Evolutionary conservation across 2,329 filamentous ascomycete genomes (phyloP), one percentile per base, ranked within the genome.

Genomic region (Colletotrichum cereale): DNA sequence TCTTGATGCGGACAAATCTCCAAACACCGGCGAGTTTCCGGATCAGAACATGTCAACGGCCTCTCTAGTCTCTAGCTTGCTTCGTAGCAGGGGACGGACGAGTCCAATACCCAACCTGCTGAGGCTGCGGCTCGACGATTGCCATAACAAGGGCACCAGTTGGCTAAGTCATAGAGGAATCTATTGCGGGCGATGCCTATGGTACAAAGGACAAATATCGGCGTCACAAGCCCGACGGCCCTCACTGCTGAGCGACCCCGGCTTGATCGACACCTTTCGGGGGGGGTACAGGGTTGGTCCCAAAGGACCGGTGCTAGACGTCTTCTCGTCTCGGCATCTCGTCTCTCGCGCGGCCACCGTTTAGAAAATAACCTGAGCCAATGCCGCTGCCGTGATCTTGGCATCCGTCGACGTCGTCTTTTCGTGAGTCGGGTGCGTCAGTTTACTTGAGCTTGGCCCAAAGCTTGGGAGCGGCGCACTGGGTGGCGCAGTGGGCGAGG

Each of bases 391-490:
- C 11, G 18, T 47, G 18, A 10, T 62, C 47, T 38, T 21, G 36
- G 18, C 18, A 26, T 40, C 29, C 34, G 29, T 36, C 52, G 42
- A 68, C 53, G 65, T 36, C 65, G 65, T 62, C 47, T 52, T 4
- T 42, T 48, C 26, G 56, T 47, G 52, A 57, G 26, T 40, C 48
- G 29, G 31, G 40, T 36, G 16, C n/a, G 3, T 52, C 52, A 24
- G 72, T 86, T 89, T 97, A 98, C 90, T 96, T 97, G 83, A 98
- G 93, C 84, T 91, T 87, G 76, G 91, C 89, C 90, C 94, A 99
- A 79, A 99, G 92, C 91, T 97, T 98, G 80, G 96, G 95, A 66
- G 96, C 96, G 74, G 96, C 96, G 83, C 96, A 99, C 82, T 92
- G 87, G 79, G 90, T 93, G 75, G 96, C 94, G 87, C 96, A 99